Conservation (phyloP, 352 stramenopile species). For the Globisporangium takayamanum region DNA sequence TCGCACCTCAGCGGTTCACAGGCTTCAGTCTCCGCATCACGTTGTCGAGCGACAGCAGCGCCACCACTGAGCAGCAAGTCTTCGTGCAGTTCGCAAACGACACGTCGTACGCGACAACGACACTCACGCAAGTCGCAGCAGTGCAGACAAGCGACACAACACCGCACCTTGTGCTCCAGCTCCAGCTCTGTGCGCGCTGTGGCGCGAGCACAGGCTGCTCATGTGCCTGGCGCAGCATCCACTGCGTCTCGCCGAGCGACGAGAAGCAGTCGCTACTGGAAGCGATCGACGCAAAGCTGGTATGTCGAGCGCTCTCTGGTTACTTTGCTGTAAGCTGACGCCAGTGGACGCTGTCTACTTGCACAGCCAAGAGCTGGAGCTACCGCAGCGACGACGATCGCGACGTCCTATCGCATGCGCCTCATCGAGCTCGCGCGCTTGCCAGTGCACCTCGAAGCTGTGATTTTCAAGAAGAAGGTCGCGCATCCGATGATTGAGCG, state of each 20-base stretch:
- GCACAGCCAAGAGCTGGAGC: constrained; percentile 5
- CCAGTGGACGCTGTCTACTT: not conserved
- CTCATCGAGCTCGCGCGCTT: not conserved
- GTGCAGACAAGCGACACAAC: not conserved
- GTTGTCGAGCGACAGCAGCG: not conserved
- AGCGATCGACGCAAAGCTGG: constrained; percentile 22
- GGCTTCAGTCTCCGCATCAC: constrained; percentile 6
- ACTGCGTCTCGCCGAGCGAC: constrained; percentile 14
- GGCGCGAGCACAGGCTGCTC: constrained; percentile 8
- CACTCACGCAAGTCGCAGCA: not conserved
- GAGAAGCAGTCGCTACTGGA: constrained; percentile 24
- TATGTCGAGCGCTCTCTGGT: constrained; percentile 3
- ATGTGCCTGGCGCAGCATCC: constrained; percentile 24
- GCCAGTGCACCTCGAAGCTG: constrained; percentile 13
- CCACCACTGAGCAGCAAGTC: not conserved
- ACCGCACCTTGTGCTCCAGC: constrained; percentile 6
- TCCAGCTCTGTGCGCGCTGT: constrained; percentile 24
- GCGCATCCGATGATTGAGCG: constrained; percentile 35
- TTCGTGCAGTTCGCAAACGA: constrained; percentile 8
- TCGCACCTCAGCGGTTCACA: not conserved
- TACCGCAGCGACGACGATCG: not conserved
- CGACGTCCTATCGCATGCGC: not conserved
- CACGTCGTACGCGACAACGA: not conserved
- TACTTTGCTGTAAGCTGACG: not conserved
- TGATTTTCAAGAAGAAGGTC: constrained; percentile 27